Percentiles rank a stretch among this genome's conserved stretches.
Conservation (phyloP, 1,139 yeast genomes). For the Arxiozyma bovina region DNA sequence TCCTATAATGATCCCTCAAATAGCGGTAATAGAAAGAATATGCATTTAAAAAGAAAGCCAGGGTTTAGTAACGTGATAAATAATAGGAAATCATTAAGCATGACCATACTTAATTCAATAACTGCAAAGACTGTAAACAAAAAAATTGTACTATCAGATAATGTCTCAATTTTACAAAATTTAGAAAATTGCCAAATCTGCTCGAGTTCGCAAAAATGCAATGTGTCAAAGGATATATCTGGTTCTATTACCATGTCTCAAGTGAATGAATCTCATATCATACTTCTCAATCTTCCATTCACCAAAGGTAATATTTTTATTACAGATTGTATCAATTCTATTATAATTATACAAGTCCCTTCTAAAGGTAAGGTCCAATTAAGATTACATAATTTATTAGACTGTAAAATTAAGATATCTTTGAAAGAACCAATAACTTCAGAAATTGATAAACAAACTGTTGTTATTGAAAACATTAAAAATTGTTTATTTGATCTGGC, state of each 20-base stretch:
- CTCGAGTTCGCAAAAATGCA: neutral
- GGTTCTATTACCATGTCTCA: constrained; percentile 16
- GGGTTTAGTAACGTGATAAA: neutral
- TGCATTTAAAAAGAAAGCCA: constrained; percentile 2
- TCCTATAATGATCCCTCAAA: neutral
- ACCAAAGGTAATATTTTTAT: constrained; percentile 18
- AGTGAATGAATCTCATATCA: constrained; percentile 8
- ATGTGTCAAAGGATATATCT: neutral
- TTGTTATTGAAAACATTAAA: constrained; percentile 18
- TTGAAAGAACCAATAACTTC: neutral
- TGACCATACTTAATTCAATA: neutral
- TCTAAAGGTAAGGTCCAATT: constrained; percentile 14
- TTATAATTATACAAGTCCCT: constrained; percentile 10
- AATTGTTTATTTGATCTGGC: constrained; percentile 13
- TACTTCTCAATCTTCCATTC: constrained; percentile 11
- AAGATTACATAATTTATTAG: constrained; percentile 14
- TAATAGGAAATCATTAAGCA: neutral
- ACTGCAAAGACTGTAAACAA: neutral
- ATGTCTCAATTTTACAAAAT: neutral
- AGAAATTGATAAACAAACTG: constrained; percentile 10
- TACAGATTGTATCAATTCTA: constrained; percentile 11
- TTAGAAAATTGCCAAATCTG: constrained; percentile 7
- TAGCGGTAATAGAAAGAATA: neutral
- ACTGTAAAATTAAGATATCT: constrained; percentile 14
- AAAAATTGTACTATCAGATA: neutral